Evolutionary conservation across 2,329 filamentous ascomycete species (phyloP), one percentile per base, ranked within the genome.

Genomic region (Zasmidium citrigriseum): DNA sequence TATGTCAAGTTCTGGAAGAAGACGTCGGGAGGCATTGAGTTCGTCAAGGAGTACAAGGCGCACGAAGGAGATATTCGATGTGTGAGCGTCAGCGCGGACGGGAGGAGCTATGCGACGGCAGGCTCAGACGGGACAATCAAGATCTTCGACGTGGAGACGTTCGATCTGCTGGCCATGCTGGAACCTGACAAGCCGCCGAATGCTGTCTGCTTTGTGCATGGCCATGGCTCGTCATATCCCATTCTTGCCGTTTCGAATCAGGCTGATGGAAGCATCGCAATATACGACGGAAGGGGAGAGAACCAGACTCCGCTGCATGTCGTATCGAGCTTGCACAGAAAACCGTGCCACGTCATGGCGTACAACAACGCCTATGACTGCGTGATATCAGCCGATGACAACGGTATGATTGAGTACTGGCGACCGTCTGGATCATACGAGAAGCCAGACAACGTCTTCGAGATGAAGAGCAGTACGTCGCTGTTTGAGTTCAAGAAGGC

Each of bases 1-100:
- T 89, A 93, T 0, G 93, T 98, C 67, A 99, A 99, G 76, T 99
- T 99, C 75, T 99, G 95, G 95, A 99, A 99, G 79, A 99, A 99
- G 78, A 85, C 90, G 64, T 56, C 64, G 11, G 87, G 90, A 29
- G 91, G 91, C 0, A 90, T 99, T 58, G 96, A 99, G 77, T 99
- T 99, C 71, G 93, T 98, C 54, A 99, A 99, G 77, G 93, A 99
- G 77, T 99, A 96, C 78, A 89, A 88, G 71, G 93, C 95, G 7
- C 96, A 99, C 76, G 82, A 84, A 57, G 90, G 91, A 52, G 91
- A 96, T 71, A 91, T 98, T 70, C 86, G 82, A 60, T 89, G 89
- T 24, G 90, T 95, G 46, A 95, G 88, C 38, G 88, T 90, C 63
- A 98, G 93, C 76, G 84, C 87, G 44, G 95, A 99, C 75, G 95